Conservation (phyloP, 108 stramenopile genomes). For the Asterionellopsis glacialis region DNA sequence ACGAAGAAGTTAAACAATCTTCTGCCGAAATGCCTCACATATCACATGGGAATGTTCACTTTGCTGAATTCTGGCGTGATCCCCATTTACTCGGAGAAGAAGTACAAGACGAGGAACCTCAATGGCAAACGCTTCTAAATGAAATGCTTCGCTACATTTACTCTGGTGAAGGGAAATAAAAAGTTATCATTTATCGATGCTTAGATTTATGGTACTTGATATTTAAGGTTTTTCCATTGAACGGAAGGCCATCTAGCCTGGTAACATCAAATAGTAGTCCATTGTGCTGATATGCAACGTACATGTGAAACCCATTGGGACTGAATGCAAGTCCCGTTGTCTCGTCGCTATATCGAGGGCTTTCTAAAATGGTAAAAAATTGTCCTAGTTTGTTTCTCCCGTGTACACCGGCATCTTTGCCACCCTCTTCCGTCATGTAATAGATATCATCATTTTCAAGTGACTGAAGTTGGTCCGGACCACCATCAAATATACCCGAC, state of each 20-base stretch:
- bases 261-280: constrained; percentile 34
- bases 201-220: constrained; percentile 6
- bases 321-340: constrained; percentile 70
- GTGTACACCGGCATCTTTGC: constrained; percentile 11
- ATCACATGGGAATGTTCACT: not conserved
- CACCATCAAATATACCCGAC: constrained; percentile 41
- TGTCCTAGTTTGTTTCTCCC: constrained; percentile 8
- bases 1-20: too few relatives aligned
- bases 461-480: constrained; percentile 14
- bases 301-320: constrained; percentile 52
- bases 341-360: constrained; percentile 23
- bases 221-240: constrained; percentile 9
- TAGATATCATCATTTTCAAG: not conserved
- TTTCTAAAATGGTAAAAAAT: constrained; percentile 21
- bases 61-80: constrained; percentile 8
- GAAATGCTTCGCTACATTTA: constrained; percentile 14
- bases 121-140: constrained; percentile 24
- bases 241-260: constrained; percentile 38
- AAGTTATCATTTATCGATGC: not conserved
- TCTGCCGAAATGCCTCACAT: too few relatives aligned
- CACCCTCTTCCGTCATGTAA: constrained; percentile 26
- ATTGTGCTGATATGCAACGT: constrained; percentile 34
- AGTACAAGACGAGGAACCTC: not conserved
- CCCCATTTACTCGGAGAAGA: not conserved
- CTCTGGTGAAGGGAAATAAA: not conserved